These are phyloP conservation scores for Russula sp. DNA, from an alignment of 768 basidiomycete genomes.

Conservation along the genomic window DNA sequence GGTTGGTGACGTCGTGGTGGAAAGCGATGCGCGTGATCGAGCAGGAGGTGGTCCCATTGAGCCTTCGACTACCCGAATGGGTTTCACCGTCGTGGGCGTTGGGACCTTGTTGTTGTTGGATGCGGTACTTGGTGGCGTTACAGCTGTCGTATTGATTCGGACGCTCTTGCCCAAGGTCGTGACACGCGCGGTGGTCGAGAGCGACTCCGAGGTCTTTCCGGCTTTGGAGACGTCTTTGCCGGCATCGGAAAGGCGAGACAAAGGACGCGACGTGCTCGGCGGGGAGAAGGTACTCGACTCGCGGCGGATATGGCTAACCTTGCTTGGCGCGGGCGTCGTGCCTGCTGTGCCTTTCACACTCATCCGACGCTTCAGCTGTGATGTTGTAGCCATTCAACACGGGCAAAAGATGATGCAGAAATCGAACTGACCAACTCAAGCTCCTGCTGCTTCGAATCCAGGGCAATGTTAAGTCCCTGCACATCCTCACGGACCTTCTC, in stretches of 20 bases:
- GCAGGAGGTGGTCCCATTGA: slow-evolving; percentile 16
- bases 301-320: slow-evolving; percentile 17
- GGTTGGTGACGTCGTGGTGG: slow-evolving; percentile 12
- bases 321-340: slow-evolving; percentile 13
- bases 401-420: not conserved
- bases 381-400: not conserved
- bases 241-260: slow-evolving; percentile 20
- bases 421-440: slow-evolving; percentile 64
- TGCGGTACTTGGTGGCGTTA: slow-evolving; percentile 7
- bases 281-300: slow-evolving; percentile 18
- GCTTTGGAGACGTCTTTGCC: slow-evolving; percentile 15
- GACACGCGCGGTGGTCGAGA: slow-evolving; percentile 1
- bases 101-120: slow-evolving; percentile 4
- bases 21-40: slow-evolving; percentile 12
- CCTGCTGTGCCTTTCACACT: slow-evolving; percentile 19
- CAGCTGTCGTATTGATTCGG: slow-evolving; percentile 13
- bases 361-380: slow-evolving; percentile 19
- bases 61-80: slow-evolving; percentile 7
- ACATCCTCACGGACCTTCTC: slow-evolving; percentile 69
- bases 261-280: slow-evolving; percentile 12
- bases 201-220: slow-evolving; percentile 7
- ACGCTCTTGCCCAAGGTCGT: slow-evolving; percentile 21
- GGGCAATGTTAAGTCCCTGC: slow-evolving; percentile 78
- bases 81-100: slow-evolving; percentile 15
- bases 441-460: slow-evolving; percentile 93